These are phyloP conservation scores for Zymoseptoria pseudotritici DNA, from an alignment of 2,329 filamentous ascomycete genomes.

Conservation along the genomic window DNA sequence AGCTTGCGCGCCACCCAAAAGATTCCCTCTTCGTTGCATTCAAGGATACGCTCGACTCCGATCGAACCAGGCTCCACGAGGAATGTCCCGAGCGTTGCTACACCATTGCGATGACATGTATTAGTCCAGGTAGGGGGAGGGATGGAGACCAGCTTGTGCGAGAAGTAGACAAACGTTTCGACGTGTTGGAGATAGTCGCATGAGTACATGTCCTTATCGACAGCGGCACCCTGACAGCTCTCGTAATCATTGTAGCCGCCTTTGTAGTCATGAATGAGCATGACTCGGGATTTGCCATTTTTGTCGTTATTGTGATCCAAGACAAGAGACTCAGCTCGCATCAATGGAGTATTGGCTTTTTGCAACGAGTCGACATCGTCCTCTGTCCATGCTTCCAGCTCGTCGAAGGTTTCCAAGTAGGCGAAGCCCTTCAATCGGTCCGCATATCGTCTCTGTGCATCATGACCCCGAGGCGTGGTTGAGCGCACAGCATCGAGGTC, in stretches of 20 bases:
- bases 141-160: conserved; percentile 39
- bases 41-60: conserved; percentile 27
- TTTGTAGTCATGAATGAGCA: conserved; percentile 34
- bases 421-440: conserved; percentile 26
- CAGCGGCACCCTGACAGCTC: conserved; percentile 25
- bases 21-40: conserved; percentile 3
- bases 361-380: conserved; percentile 30
- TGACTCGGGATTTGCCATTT: conserved; percentile 21
- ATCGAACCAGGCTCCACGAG: conserved; percentile 37
- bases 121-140: conserved; percentile 42
- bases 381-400: conserved; percentile 31
- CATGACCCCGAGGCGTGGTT: background rate
- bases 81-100: conserved; percentile 37
- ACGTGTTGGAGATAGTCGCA: conserved; percentile 40
- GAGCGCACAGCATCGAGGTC: background rate
- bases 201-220: conserved; percentile 31
- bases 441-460: background rate
- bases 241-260: conserved; percentile 42
- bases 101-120: conserved; percentile 40
- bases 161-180: conserved; percentile 42
- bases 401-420: conserved; percentile 36
- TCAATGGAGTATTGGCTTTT: conserved; percentile 33
- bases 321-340: conserved; percentile 8
- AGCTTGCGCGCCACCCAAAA: conserved; percentile 32
- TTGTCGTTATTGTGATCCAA: conserved; percentile 7